These are phyloP conservation scores for Coelastrella sp. DNA, from an alignment of 139 green algal species.

Conservation along the genomic window DNA sequence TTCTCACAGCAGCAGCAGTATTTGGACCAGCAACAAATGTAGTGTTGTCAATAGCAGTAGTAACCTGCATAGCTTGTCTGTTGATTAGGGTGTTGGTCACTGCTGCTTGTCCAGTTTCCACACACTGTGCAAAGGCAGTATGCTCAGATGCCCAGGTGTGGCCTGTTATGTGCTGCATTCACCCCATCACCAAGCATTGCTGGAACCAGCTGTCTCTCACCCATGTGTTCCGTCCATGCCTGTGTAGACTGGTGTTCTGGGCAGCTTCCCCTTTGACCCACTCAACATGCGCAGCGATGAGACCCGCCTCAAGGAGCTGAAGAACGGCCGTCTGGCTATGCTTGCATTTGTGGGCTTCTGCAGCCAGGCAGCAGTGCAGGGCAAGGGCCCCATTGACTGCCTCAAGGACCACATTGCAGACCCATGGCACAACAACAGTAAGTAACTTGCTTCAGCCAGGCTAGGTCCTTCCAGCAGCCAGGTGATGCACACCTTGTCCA, in stretches of 20 bases:
- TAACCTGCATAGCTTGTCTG: too few relatives aligned
- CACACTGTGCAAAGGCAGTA: too few relatives aligned
- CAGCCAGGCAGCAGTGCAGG: constrained; percentile 80
- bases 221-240: not conserved
- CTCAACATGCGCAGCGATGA: constrained; percentile 69
- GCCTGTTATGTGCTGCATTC: too few relatives aligned
- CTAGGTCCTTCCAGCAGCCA: not conserved
- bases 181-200: not conserved
- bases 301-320: constrained; percentile 85
- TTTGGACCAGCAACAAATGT: not conserved
- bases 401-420: constrained; percentile 85
- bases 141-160: too few relatives aligned
- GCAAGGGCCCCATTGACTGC: constrained; percentile 88
- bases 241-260: constrained; percentile 36
- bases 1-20: not conserved
- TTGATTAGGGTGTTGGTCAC: too few relatives aligned
- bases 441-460: constrained; percentile 31
- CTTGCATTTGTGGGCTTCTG: constrained; percentile 92
- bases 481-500: not conserved
- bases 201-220: not conserved
- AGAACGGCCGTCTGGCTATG: constrained; percentile 86
- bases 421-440: constrained; percentile 92
- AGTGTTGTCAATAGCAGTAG: too few relatives aligned
- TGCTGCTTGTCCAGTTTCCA: too few relatives aligned
- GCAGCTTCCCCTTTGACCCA: constrained; percentile 80